Conservation (phyloP, 768 basidiomycete species). For the Phaeotremella skinneri region DNA sequence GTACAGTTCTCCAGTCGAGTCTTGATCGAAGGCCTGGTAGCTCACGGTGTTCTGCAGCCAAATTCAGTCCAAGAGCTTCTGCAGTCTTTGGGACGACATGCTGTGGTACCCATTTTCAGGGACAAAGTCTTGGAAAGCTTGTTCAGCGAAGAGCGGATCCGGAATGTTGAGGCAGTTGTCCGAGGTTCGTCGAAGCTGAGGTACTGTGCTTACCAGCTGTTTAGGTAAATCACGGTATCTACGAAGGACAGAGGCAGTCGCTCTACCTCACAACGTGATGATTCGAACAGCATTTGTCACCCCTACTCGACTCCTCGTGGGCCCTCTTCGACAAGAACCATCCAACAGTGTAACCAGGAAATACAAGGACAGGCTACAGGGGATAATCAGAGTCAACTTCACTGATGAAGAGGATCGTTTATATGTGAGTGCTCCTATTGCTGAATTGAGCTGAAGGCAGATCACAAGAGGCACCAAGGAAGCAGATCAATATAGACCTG, state of each 20-base stretch:
- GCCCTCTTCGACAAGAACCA: constrained; percentile 45
- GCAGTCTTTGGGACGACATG: constrained; percentile 19
- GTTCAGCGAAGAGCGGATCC: constrained; percentile 44
- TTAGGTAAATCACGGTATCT: constrained; percentile 30
- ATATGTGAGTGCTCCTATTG: constrained; percentile 29
- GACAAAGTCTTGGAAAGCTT: constrained; percentile 40
- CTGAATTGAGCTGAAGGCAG: constrained; percentile 20
- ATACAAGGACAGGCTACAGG: constrained; percentile 34
- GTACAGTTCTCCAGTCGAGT: constrained; percentile 38
- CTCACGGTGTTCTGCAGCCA: constrained; percentile 40
- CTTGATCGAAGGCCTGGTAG: constrained; percentile 46
- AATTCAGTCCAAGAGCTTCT: constrained; percentile 22
- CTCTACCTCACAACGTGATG: constrained; percentile 30
- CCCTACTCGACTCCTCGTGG: constrained; percentile 44
- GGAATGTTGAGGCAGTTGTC: constrained; percentile 30
- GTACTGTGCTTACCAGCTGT: too few species aligned
- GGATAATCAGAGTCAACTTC: constrained; percentile 44
- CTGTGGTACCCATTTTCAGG: constrained; percentile 23
- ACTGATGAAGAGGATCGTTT: constrained; percentile 48
- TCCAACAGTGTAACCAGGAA: constrained; percentile 47
- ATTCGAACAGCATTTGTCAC: constrained; percentile 43
- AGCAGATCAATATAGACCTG: constrained; percentile 24
- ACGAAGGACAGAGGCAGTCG: constrained; percentile 13
- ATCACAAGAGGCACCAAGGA: constrained; percentile 32
- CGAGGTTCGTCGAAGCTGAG: too few species aligned